A percentile compares a stretch with the other conserved stretches of the same genome.
Evolutionary conservation across 2,329 filamentous ascomycete species (phyloP).

Genomic region (Penicillium nordicum): DNA sequence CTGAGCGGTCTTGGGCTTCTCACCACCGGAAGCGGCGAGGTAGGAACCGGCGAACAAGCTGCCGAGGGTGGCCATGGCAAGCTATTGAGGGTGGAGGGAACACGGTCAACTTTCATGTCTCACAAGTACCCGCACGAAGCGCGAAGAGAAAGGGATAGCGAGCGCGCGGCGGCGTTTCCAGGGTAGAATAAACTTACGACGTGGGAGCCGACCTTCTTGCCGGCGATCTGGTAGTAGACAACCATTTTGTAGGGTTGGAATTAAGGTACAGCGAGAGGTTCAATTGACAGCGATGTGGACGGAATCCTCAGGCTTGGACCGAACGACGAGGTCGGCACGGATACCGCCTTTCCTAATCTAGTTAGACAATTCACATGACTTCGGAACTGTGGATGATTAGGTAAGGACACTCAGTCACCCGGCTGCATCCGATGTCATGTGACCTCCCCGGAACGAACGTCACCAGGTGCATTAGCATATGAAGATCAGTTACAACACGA

Average conservation of each 20-base stretch:
- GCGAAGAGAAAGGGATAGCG: slow-evolving; percentile 22
- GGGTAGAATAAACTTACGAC: slow-evolving; percentile 40
- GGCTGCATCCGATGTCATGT: slow-evolving; percentile 16
- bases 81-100: slow-evolving; percentile 41
- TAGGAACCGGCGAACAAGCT: slow-evolving; percentile 48
- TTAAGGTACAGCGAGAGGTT: slow-evolving; percentile 21
- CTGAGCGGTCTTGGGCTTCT: slow-evolving; percentile 34
- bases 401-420: not conserved
- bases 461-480: not conserved
- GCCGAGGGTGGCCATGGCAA: slow-evolving; percentile 58
- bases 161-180: slow-evolving; percentile 1
- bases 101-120: slow-evolving; percentile 18
- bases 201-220: slow-evolving; percentile 53
- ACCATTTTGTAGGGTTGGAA: slow-evolving; percentile 46
- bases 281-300: slow-evolving; percentile 27
- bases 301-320: slow-evolving; percentile 26
- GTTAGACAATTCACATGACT: slow-evolving; percentile 18
- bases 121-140: slow-evolving; percentile 12
- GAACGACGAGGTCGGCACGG: slow-evolving; percentile 25
- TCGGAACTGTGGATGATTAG: not conserved
- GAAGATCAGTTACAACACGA: not conserved
- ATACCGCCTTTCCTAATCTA: slow-evolving; percentile 19
- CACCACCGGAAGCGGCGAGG: slow-evolving; percentile 45
- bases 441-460: slow-evolving; percentile 7
- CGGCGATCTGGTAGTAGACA: slow-evolving; percentile 50